Percentiles rank a stretch among this genome's conserved stretches.
phyloP scores from a whole-genome alignment of 1,284 basidiomycete genomes.

The Apiotrichum akiyoshidainum region DNA sequence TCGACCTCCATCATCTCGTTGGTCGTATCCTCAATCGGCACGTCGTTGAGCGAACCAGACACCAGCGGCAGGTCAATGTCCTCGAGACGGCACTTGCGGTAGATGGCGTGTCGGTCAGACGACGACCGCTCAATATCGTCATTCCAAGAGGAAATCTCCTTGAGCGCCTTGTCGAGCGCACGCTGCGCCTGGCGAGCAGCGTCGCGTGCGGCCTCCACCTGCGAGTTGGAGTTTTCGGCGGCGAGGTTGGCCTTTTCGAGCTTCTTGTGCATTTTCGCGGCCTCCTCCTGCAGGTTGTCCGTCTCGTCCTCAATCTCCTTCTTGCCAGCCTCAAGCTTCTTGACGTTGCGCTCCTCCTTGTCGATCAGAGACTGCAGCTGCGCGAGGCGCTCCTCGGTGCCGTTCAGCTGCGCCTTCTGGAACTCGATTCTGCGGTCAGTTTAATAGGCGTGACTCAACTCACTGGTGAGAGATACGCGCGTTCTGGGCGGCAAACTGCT shows the following conservation, averaged over 20 bases:
- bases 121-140: constrained; percentile 89
- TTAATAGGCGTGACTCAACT: constrained; percentile 42
- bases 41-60: constrained; percentile 70
- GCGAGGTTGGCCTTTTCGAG: constrained; percentile 53
- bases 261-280: constrained; percentile 61
- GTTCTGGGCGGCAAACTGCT: constrained; percentile 82
- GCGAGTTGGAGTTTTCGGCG: constrained; percentile 56
- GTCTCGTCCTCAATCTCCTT: constrained; percentile 64
- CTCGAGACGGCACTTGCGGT: constrained; percentile 88
- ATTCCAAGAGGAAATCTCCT: constrained; percentile 86
- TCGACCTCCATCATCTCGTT: constrained; percentile 71
- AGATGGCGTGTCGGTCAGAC: constrained; percentile 79
- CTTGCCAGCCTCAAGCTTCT: constrained; percentile 59
- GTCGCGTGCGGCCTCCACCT: constrained; percentile 72
- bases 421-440: constrained; percentile 64
- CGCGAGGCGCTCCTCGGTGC: constrained; percentile 62
- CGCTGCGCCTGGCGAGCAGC: constrained; percentile 67
- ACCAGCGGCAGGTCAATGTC: constrained; percentile 80
- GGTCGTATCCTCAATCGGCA: constrained; percentile 81
- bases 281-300: constrained; percentile 59
- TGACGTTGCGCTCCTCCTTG: constrained; percentile 61
- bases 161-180: constrained; percentile 76
- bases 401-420: constrained; percentile 67
- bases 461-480: constrained; percentile 83
- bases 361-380: constrained; percentile 59